Evolutionary conservation across 352 stramenopile species (phyloP).

Genomic region (Phytophthora cryptogea): DNA sequence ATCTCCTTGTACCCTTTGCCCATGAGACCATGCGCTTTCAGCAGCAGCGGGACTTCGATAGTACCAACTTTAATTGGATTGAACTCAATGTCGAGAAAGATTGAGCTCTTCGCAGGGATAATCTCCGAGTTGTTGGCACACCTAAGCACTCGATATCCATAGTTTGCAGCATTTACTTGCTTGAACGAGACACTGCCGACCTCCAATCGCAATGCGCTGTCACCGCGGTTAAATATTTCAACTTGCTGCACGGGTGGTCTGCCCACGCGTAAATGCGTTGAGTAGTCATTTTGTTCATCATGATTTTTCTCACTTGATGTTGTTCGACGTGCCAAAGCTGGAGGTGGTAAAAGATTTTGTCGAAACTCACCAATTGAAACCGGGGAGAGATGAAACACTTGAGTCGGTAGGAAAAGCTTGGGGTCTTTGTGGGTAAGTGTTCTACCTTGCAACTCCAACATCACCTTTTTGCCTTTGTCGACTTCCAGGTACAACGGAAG

Average conservation of each 20-base stretch:
- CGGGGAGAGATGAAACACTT: constrained; percentile 63
- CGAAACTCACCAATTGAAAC: constrained; percentile 77
- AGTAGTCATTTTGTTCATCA: constrained; percentile 6
- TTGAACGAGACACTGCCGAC: constrained; percentile 58
- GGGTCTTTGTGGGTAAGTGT: constrained; percentile 72
- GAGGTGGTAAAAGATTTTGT: constrained; percentile 23
- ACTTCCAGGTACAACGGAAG: constrained; percentile 89
- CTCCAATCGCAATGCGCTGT: constrained; percentile 71
- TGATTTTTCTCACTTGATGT: constrained; percentile 5
- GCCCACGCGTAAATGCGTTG: constrained; percentile 9
- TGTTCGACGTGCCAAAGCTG: constrained; percentile 7
- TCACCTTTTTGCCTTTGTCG: constrained; percentile 89
- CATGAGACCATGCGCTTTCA: constrained; percentile 78
- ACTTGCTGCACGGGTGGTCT: constrained; percentile 71
- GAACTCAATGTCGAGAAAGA: constrained; percentile 79
- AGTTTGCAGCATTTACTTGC: constrained; percentile 58
- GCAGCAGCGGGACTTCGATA: constrained; percentile 53
- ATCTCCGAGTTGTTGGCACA: constrained; percentile 61
- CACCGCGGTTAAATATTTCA: constrained; percentile 76
- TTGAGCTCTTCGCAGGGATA: constrained; percentile 59
- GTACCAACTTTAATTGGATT: constrained; percentile 67
- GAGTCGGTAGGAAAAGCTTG: constrained; percentile 68
- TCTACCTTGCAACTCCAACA: constrained; percentile 81
- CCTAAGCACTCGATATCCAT: constrained; percentile 56
- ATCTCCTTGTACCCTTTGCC: constrained; percentile 68